A percentile compares a stretch with the other conserved stretches of the same genome.
Conservation (phyloP, 2,329 filamentous ascomycete species). For the Penicillium expansum region DNA sequence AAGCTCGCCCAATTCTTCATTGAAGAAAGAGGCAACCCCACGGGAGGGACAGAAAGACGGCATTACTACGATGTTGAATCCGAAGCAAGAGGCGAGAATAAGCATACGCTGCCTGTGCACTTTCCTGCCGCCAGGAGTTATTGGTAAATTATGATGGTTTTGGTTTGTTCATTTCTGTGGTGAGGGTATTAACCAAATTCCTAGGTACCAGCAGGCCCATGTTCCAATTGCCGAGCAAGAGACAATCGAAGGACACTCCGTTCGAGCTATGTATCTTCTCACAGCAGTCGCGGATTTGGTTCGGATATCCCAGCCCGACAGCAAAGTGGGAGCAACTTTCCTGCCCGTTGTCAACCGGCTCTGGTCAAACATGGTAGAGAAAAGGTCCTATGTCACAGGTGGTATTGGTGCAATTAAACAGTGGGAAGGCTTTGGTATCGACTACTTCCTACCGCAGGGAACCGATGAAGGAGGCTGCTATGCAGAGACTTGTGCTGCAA, state of each 20-base stretch:
- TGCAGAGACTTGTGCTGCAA: constrained; percentile 60
- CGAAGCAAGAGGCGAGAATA: constrained; percentile 49
- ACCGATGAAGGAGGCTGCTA: constrained; percentile 63
- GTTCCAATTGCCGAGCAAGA: constrained; percentile 51
- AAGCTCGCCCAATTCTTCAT: too few species aligned
- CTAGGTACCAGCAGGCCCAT: constrained; percentile 54
- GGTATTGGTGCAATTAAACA: constrained; percentile 61
- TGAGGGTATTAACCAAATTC: neutral
- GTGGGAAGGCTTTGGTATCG: constrained; percentile 60
- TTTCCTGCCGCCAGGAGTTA: constrained; percentile 45
- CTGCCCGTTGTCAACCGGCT: constrained; percentile 46
- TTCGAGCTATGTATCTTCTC: constrained; percentile 60
- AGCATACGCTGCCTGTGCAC: constrained; percentile 48
- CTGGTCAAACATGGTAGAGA: constrained; percentile 60
- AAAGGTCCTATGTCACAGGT: constrained; percentile 63
- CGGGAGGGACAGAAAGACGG: constrained; percentile 44
- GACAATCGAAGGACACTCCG: constrained; percentile 59
- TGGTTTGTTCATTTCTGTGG: neutral
- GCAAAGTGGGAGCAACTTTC: constrained; percentile 31
- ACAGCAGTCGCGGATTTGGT: constrained; percentile 58
- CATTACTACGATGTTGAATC: constrained; percentile 58
- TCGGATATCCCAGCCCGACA: constrained; percentile 35
- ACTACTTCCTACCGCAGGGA: constrained; percentile 59
- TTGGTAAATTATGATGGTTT: constrained; percentile 29
- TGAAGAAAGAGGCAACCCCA: too few species aligned